Base-by-base conservation (phyloP, 1,284 basidiomycete genomes). In the Chiua sp. region DNA sequence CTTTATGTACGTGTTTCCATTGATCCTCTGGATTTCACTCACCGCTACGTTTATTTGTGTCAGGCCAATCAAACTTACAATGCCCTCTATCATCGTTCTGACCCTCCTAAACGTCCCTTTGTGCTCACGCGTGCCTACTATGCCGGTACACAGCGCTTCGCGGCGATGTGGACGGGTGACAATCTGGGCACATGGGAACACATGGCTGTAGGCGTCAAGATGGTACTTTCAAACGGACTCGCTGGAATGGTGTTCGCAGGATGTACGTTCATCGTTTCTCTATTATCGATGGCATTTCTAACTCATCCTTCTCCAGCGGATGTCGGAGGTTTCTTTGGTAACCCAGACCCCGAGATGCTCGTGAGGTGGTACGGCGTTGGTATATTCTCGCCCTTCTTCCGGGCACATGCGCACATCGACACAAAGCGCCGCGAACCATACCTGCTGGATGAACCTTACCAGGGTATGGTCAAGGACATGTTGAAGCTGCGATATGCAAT, bases 91-190 rank as follows among this genome's bases (percentile, higher is more conserved):
- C 85, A 83, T 22, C 91, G 98, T 26, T 90, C 94, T 47, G 79
- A 87, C 52, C 84, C 88, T 13, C 84, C 89, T 1, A 87, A 87
- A 70, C 85, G 96, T 22, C 96, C 97, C 0, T 99, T 99, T 73
- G 96, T 99, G 53, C 87, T 99, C 22, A 96, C 96, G 0, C 92
- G 98, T 59, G 85, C 94, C 5, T 99, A 97, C 87, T 99, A 87
- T 68, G 93, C 96, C 4, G 98, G 98, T 7, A 95, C 95, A 26
- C 98, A 99, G 75, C 89, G 95, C 47, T 96, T 92, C 69, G 95
- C 96, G 47, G 96, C 98, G 1, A 94, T 98, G 83, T 99, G 98
- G 97, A 99, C 96, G 3, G 98, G 98, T 18, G 98, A 99, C 77
- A 99, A 99, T 75, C 80, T 98, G 47, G 95, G 97, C 35, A 95